Evolutionary conservation across 2,329 filamentous ascomycete genomes (phyloP).

Genomic region (Penicillium sp.): DNA sequence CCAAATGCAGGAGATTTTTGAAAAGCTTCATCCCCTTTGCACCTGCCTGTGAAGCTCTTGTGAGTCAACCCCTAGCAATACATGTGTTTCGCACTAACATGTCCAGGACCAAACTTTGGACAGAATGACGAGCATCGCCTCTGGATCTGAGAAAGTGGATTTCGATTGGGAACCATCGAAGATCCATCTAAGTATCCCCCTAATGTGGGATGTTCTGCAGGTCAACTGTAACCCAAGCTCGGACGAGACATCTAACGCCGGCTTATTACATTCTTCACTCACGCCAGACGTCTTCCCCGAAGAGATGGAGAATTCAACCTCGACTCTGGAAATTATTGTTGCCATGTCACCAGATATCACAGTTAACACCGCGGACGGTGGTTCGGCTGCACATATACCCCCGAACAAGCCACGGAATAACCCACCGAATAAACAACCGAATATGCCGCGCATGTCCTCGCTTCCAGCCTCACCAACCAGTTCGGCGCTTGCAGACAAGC

Average conservation of each 20-base stretch:
- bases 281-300: conserved; percentile 32
- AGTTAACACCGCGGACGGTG: conserved; percentile 53
- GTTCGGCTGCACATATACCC: conserved; percentile 49
- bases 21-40: conserved; percentile 51
- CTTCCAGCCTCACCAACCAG: conserved; percentile 9
- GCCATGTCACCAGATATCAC: conserved; percentile 53
- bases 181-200: conserved; percentile 52
- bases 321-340: conserved; percentile 50
- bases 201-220: conserved; percentile 55
- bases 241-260: conserved; percentile 36
- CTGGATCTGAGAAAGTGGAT: conserved; percentile 49
- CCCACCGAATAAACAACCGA: conserved; percentile 40
- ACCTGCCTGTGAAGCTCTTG: conserved; percentile 47
- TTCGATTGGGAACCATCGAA: conserved; percentile 55
- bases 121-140: conserved; percentile 51
- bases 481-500: conserved; percentile 20
- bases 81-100: conserved; percentile 7
- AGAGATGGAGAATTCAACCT: conserved; percentile 35
- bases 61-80: conserved; percentile 26
- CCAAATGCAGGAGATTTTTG: conserved; percentile 51
- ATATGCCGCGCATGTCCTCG: conserved; percentile 11
- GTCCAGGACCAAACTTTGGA: conserved; percentile 49
- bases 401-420: conserved; percentile 23
- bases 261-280: conserved; percentile 47
- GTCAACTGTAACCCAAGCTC: conserved; percentile 46